Evolutionary conservation across 2,329 filamentous ascomycete species (phyloP).

Genomic region (Graphiopsis chlorocephala): DNA sequence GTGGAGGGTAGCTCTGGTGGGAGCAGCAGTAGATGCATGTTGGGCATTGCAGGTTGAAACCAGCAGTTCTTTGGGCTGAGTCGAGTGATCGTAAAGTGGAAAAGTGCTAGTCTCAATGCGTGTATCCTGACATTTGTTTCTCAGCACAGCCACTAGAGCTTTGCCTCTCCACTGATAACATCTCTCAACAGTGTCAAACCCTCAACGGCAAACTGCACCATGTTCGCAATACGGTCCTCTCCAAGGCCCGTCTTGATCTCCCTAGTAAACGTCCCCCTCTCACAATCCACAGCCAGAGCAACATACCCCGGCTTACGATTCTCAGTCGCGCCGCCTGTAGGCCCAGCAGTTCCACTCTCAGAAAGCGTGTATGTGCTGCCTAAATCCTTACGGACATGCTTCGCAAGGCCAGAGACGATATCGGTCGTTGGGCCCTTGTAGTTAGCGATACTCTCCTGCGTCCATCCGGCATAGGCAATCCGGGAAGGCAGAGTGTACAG

Average conservation of each 20-base stretch:
- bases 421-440: constrained; percentile 61
- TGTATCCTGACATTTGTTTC: too few species aligned
- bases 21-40: too few species aligned
- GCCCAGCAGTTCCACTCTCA: constrained; percentile 64
- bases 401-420: constrained; percentile 56
- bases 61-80: too few species aligned
- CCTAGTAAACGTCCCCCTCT: constrained; percentile 50
- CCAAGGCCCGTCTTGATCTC: constrained; percentile 57
- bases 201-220: constrained; percentile 61
- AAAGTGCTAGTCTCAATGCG: too few species aligned
- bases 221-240: constrained; percentile 57
- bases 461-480: constrained; percentile 61
- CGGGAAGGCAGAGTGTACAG: constrained; percentile 60
- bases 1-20: too few species aligned
- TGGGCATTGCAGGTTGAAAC: too few species aligned
- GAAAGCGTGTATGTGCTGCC: constrained; percentile 56
- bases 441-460: constrained; percentile 46
- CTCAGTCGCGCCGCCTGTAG: constrained; percentile 54
- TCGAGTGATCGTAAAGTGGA: too few species aligned
- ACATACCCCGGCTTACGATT: constrained; percentile 64
- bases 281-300: constrained; percentile 58
- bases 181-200: constrained; percentile 56
- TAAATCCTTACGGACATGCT: constrained; percentile 55
- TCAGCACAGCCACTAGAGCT: too few species aligned
- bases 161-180: constrained; percentile 49